A percentile compares a stretch with the other conserved stretches of the same genome.
These are phyloP conservation scores for Syzygium jambos DNA, from an alignment of 345 rosid genomes.

Conservation along the genomic window DNA sequence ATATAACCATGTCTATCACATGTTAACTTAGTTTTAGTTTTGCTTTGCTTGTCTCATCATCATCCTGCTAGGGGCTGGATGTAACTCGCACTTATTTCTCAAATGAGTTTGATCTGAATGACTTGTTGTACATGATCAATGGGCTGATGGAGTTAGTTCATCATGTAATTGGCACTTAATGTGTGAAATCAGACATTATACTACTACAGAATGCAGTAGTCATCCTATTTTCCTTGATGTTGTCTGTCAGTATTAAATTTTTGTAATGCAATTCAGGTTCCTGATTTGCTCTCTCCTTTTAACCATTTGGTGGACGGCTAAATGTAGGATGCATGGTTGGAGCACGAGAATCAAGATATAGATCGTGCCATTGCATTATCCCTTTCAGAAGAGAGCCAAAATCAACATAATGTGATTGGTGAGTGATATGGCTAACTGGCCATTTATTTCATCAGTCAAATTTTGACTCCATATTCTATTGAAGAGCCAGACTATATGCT, in stretches of 20 bases:
- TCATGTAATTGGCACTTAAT: background rate
- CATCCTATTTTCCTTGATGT: background rate
- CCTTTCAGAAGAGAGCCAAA: constrained; percentile 59
- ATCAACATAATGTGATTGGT: constrained; percentile 29
- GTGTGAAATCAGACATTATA: background rate
- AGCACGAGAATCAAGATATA: constrained; percentile 63
- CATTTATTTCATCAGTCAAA: background rate
- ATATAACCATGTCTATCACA: background rate
- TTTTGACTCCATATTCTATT: background rate
- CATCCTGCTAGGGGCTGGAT: background rate
- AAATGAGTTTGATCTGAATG: background rate
- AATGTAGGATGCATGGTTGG: constrained; percentile 42
- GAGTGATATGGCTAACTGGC: constrained; percentile 16
- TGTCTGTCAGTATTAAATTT: background rate
- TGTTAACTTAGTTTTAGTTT: background rate
- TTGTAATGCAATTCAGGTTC: background rate
- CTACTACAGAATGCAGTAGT: background rate
- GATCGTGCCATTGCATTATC: constrained; percentile 84
- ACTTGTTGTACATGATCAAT: background rate
- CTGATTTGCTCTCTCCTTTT: constrained; percentile 1
- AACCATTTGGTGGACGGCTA: background rate
- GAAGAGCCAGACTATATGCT: background rate
- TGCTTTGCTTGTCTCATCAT: background rate
- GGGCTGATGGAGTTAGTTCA: background rate
- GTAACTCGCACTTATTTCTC: background rate